Conservation (phyloP, 2,329 filamentous ascomycete genomes). For the Aspergillus pseudoviridinutans region DNA sequence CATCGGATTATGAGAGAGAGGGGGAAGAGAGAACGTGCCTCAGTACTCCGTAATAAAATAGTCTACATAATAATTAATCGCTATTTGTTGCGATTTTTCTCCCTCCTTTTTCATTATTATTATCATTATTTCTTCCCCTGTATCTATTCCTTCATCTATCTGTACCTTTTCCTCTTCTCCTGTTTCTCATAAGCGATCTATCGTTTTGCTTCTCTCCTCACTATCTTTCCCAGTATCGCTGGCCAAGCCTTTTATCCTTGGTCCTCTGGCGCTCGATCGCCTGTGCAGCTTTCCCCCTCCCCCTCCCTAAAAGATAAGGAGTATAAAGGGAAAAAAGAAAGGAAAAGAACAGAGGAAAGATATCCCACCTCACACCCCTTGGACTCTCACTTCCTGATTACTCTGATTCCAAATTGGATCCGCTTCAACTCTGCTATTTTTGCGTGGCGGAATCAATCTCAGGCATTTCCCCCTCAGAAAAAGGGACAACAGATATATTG, state of each 20-base stretch:
- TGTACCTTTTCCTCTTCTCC: conserved; percentile 4
- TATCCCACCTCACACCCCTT: background rate
- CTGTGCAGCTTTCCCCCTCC: background rate
- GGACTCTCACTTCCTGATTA: background rate
- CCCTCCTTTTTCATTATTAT: background rate
- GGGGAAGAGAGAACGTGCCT: background rate
- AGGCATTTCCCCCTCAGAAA: too few species aligned
- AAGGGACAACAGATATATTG: background rate
- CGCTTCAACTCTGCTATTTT: background rate
- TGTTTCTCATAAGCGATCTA: background rate
- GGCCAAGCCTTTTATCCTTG: conserved; percentile 6
- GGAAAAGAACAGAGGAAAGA: background rate
- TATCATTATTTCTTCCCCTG: conserved; percentile 4
- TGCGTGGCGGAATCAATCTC: background rate
- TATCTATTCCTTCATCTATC: conserved; percentile 8
- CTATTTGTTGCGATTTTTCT: background rate
- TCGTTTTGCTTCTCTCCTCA: conserved; percentile 2
- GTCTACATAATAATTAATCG: background rate
- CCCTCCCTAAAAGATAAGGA: background rate
- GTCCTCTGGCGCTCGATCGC: background rate
- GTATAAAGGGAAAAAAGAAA: background rate
- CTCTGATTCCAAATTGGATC: background rate
- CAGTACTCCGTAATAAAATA: background rate
- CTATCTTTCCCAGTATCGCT: conserved; percentile 3
- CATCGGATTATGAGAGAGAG: background rate